A percentile compares a stretch with the other conserved stretches of the same genome.
Evolutionary conservation across 768 basidiomycete genomes (phyloP).

Genomic region (Russula sp.): DNA sequence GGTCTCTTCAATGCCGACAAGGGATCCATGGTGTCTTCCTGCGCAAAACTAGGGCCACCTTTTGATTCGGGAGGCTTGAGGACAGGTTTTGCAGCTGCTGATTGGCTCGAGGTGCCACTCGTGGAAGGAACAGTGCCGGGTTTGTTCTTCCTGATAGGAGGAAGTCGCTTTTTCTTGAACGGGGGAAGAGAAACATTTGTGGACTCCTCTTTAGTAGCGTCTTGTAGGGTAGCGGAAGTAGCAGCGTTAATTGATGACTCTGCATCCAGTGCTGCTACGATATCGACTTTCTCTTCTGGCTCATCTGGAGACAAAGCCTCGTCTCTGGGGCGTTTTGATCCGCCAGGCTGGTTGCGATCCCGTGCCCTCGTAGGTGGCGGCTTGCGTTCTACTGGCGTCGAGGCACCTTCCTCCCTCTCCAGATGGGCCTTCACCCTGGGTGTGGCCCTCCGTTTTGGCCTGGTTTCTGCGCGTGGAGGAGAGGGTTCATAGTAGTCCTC

Average conservation of each 20-base stretch:
- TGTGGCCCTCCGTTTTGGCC: constrained; percentile 19
- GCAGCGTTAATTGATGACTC: constrained; percentile 14
- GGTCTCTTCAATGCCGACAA: constrained; percentile 27
- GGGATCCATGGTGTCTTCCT: constrained; percentile 17
- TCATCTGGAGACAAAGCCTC: constrained; percentile 22
- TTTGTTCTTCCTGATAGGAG: constrained; percentile 30
- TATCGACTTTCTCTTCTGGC: constrained; percentile 18
- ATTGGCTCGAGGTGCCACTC: constrained; percentile 6
- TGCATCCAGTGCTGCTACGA: constrained; percentile 13
- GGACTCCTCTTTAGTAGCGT: constrained; percentile 25
- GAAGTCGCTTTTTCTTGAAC: constrained; percentile 30
- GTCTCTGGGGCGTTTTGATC: constrained; percentile 23
- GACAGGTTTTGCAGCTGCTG: constrained; percentile 13
- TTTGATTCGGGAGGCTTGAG: constrained; percentile 11
- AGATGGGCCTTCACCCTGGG: constrained; percentile 22
- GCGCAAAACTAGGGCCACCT: constrained; percentile 6
- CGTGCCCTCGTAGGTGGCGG: neutral
- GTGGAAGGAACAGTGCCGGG: constrained; percentile 14
- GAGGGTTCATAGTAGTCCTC: constrained; percentile 27
- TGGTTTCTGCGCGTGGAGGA: constrained; percentile 19
- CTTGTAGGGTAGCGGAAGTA: constrained; percentile 5
- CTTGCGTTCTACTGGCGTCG: constrained; percentile 29
- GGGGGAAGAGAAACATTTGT: constrained; percentile 25
- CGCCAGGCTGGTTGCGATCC: constrained; percentile 21
- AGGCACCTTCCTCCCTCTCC: constrained; percentile 25